Evolutionary conservation across 805 yeast genomes (phyloP), one percentile per base, ranked within the genome.

Genomic region (Saccharomycopsis fibuligera): DNA sequence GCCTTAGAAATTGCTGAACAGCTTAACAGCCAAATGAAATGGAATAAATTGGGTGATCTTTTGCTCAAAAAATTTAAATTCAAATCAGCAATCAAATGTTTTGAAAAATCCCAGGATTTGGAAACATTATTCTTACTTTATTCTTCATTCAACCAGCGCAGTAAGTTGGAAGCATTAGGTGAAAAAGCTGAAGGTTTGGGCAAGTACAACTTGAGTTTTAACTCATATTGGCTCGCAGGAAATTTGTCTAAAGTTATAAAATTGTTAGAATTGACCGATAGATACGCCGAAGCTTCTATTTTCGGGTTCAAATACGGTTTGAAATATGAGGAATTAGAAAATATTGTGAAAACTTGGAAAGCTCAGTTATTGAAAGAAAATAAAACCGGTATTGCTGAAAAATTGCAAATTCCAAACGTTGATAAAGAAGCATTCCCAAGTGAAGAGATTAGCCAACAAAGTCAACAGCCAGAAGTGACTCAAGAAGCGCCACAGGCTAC

Each of bases 41-140:
- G 98, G 97, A 86, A 86, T 65, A 74, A 81, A 51, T 75, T 93
- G 42, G 99, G 98, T 56, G 98, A 93, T 68, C 73, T 81, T 52
- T 85, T 96, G 10, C 72, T 93, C 57, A 64, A 74, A 17, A 76
- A 76, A 53, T 93, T 95, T 86, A 80, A 90, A 56, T 74, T 88
- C 54, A 77, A 77, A 57, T 70, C 87, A 55, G 98, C 99, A 3
- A 81, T 79, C 54, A 79, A 82, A 57, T 78, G 95, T 45, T 91
- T 81, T 66, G 74, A 81, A 61, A 75, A 80, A 49, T 95, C 96
- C 19, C 72, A 78, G 43, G 99, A 91, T 64, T 71, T 81, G 53
- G 83, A 90, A 51, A 84, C 96, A 3, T 72, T 93, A 58, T 75
- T 93, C 56, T 75, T 91, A 56, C 66, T 93, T 54, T 79, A 89